Evolutionary conservation across 1,284 basidiomycete species (phyloP).

Genomic region (Pholiota adiposa): DNA sequence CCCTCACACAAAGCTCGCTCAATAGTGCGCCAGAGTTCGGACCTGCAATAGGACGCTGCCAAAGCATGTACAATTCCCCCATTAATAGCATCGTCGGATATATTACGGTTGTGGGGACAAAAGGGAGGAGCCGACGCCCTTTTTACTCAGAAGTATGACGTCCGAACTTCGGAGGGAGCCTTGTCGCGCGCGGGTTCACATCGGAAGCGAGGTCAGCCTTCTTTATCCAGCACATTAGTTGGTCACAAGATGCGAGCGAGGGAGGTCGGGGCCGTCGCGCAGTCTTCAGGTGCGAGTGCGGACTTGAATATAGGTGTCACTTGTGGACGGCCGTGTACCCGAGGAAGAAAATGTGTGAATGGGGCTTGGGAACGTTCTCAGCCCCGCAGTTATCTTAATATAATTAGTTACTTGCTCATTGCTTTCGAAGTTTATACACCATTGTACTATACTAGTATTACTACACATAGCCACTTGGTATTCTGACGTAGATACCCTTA

Average conservation of each 20-base stretch:
- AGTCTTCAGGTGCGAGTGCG: not conserved
- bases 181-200: conserved; percentile 1
- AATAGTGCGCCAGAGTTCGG: not conserved
- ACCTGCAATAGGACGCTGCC: not conserved
- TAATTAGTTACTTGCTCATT: not conserved
- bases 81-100: not conserved
- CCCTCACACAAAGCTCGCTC: not conserved
- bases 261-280: not conserved
- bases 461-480: not conserved
- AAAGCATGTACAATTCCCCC: not conserved
- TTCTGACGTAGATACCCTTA: not conserved
- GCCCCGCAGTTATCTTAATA: not conserved
- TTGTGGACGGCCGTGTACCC: not conserved
- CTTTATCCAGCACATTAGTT: not conserved
- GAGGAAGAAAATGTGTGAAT: not conserved
- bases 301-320: not conserved
- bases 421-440: not conserved
- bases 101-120: not conserved
- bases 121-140: not conserved
- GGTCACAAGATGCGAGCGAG: not conserved
- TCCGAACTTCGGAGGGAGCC: not conserved
- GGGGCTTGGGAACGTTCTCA: not conserved
- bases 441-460: not conserved
- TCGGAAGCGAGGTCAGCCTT: conserved; percentile 1
- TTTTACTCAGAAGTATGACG: not conserved